Base-by-base conservation (phyloP, 768 basidiomycete species). In the Cystobasidium onofrii region DNA sequence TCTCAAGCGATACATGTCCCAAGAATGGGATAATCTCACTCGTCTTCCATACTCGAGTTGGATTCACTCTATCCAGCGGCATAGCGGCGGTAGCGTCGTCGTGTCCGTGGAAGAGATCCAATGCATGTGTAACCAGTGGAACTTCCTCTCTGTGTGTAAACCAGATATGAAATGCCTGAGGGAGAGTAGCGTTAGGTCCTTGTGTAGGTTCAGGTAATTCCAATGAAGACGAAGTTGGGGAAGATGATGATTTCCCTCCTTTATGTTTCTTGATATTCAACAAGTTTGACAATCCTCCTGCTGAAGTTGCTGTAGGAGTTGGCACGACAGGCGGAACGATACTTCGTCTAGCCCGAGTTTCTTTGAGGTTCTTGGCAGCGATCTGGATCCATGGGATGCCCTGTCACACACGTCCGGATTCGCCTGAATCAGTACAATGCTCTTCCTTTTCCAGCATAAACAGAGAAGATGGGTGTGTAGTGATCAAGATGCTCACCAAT, bases 111-210 rank as follows among this genome's bases (percentile, higher is more conserved):
- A 81, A 83, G 0, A 83, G 75, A 74, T 82, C 82, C 31, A 83
- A 76, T 62, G 82, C 81, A 54, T 79, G 79, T 1, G 81, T 78
- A 10, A 81, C 82, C 76, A 83, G 80, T 0, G 81, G 81, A 0
- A 82, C 81, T 12, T 82, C 82, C 74, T 83, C 82, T 20, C 83
- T 80, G 73, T 83, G 83, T 0, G 83, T 83, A 75, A 83, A 81
- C 66, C 80, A 82, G 23, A 80, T 77, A 78, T 80, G 80, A 23
- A 83, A 78, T 31, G 80, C 70, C 62, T 83, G 83, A 13, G 81
- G 78, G 74, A 82, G 81, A 1, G 82, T 82, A 1, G 79, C 81
- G 74, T 83, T 82, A 12, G 83, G 83, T 23, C 82, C 81, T 0
- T 78, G 60, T 27, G 78, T 79, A 0, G 83, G 83, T 31, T 76